These are phyloP conservation scores for Trametes elegans DNA, from an alignment of 768 basidiomycete species.

Conservation along the genomic window DNA sequence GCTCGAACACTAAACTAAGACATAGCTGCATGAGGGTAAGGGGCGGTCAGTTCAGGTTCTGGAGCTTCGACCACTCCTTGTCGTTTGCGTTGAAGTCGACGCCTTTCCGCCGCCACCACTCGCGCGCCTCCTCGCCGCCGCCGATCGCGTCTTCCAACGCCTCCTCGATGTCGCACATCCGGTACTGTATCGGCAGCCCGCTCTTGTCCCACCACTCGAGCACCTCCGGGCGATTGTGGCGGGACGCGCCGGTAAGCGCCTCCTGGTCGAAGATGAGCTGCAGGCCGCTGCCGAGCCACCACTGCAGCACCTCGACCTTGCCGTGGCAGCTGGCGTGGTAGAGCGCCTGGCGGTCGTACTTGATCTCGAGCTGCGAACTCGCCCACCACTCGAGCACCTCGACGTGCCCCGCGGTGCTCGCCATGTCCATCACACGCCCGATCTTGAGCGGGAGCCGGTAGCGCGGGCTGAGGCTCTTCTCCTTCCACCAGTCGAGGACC, in stretches of 20 bases:
- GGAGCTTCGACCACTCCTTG: conserved; percentile 86
- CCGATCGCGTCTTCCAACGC: conserved; percentile 85
- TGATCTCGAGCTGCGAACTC: conserved; percentile 69
- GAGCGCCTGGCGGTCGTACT: conserved; percentile 75
- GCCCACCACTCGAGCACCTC: conserved; percentile 86
- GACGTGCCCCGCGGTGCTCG: conserved; percentile 74
- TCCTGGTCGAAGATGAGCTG: conserved; percentile 81
- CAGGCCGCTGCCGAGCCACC: conserved; percentile 80
- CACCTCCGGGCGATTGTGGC: conserved; percentile 77
- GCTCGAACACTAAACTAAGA: background rate
- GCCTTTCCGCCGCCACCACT: conserved; percentile 82
- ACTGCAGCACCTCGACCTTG: conserved; percentile 74
- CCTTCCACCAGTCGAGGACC: conserved; percentile 84
- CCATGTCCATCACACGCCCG: conserved; percentile 84
- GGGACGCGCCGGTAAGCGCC: conserved; percentile 74
- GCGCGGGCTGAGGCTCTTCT: conserved; percentile 39
- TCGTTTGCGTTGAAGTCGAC: conserved; percentile 82
- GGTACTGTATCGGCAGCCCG: conserved; percentile 77
- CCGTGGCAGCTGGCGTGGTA: conserved; percentile 80
- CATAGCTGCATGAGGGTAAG: background rate
- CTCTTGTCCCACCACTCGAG: conserved; percentile 88
- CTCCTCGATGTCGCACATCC: conserved; percentile 91
- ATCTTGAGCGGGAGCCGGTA: conserved; percentile 67
- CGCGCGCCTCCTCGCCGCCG: conserved; percentile 69
- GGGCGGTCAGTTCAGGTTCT: conserved; percentile 52